Percentiles rank a stretch among this genome's conserved stretches.
Evolutionary conservation across 1,284 basidiomycete genomes (phyloP).

Genomic region (Rhizoctonia solani): DNA sequence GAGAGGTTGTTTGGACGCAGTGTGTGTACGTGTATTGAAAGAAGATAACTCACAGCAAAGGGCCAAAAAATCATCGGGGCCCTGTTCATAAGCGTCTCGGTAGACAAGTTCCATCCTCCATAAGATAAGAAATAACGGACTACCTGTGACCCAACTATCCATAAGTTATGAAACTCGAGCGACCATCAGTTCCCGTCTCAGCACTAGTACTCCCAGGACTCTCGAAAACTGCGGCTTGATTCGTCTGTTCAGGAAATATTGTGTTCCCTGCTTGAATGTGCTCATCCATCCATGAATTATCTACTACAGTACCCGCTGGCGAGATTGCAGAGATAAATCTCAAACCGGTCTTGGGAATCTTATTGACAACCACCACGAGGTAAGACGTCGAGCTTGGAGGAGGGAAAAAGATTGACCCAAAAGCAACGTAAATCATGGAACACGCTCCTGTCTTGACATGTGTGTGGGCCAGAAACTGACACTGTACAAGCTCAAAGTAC

Average conservation of each 20-base stretch:
- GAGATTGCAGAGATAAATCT: neutral
- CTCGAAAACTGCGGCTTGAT: constrained; percentile 18
- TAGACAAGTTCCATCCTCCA: constrained; percentile 17
- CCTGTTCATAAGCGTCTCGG: neutral
- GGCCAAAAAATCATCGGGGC: constrained; percentile 33
- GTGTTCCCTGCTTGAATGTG: neutral
- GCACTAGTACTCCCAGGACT: constrained; percentile 12
- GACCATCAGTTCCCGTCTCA: too few relatives aligned
- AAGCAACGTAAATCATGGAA: constrained; percentile 25
- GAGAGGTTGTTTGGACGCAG: neutral
- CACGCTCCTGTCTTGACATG: constrained; percentile 4
- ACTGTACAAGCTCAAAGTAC: too few relatives aligned
- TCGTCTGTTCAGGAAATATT: constrained; percentile 23
- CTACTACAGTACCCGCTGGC: neutral
- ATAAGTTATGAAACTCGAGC: too few relatives aligned
- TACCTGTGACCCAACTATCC: too few relatives aligned
- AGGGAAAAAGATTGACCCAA: constrained; percentile 29
- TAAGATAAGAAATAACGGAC: constrained; percentile 30
- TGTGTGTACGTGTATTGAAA: neutral
- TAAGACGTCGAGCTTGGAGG: neutral
- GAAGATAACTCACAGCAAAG: constrained; percentile 5
- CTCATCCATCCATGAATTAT: neutral
- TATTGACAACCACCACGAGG: constrained; percentile 2
- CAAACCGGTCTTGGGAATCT: neutral
- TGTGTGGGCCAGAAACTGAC: constrained; percentile 25